Evolutionary conservation across 192 early-diverging fungal species (phyloP), one percentile per base, ranked within the genome.

Genomic region (Dimargaris cristalligena): DNA sequence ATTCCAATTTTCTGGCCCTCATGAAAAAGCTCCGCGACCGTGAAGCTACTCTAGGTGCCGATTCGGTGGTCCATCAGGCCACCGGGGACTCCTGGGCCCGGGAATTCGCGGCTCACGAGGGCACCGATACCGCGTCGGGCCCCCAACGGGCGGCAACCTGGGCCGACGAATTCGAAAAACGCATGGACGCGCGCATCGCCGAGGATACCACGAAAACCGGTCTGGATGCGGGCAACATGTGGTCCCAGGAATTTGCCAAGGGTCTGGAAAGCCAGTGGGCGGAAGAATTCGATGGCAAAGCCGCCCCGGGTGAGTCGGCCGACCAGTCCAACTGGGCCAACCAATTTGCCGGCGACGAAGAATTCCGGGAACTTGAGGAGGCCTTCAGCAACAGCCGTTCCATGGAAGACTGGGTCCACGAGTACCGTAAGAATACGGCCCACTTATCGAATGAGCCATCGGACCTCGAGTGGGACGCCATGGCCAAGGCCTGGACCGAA

Each of bases 11-110:
- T 61, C 69, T 97, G 71, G 79, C 76, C 14, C 84, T 99, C 67
- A 97, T 99, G 91, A 76, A 88, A 58, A 78, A 91, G 64, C 72
- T 99, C 46, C 77, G 89, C 22, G 89, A 99, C 74, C 74, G 81
- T 22, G 83, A 95, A 67, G 79, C 94, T 0, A 78, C 78, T 4
- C 87, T 99, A 49, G 87, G 87, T 60, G 90, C 87, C 33, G 84
- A 94, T 62, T 88, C 92, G 68, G 73, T 99, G 22, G 89, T 92
- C 3, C 80, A 80, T 26, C 44, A 83, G 58, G 66, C 65, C 41
- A 44, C 38, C 23, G 52, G 26, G 9, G 62, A 58, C 28, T 62
- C 54, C 23, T 68, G 73, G 69, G 52, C 63, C 30, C 33, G 67
- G 18, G 63, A 78, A 14, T 72, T 77, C 33, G 35, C 71, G 59